Evolutionary conservation across 2,329 filamentous ascomycete genomes (phyloP).

Genomic region (Colletotrichum trifolii): DNA sequence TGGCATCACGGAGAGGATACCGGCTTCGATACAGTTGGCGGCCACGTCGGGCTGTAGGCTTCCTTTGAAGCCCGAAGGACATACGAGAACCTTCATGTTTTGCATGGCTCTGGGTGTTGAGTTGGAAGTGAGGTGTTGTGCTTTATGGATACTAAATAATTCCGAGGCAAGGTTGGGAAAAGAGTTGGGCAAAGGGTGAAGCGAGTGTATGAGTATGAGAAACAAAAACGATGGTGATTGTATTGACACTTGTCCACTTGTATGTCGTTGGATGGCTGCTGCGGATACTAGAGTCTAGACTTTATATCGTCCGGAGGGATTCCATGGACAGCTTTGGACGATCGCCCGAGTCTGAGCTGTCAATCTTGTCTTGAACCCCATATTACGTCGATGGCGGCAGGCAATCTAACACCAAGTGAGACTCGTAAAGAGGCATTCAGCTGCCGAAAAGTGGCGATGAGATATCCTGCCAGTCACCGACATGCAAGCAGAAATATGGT

Average conservation of each 20-base stretch:
- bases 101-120: neutral
- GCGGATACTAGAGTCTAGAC: neutral
- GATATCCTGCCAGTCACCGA: neutral
- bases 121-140: too few relatives aligned
- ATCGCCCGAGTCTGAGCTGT: neutral
- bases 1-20: slow-evolving; percentile 56
- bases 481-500: slow-evolving; percentile 15
- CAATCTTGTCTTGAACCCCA: neutral
- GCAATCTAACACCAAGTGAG: neutral
- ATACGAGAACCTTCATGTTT: slow-evolving; percentile 54
- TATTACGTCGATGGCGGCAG: neutral
- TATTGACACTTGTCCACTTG: neutral
- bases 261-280: neutral
- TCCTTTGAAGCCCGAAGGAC: slow-evolving; percentile 65
- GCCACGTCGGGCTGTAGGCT: slow-evolving; percentile 60
- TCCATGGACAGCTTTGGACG: neutral
- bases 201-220: slow-evolving; percentile 6
- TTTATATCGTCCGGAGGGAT: slow-evolving; percentile 9
- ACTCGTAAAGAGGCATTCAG: slow-evolving; percentile 10
- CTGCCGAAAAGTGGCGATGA: slow-evolving; percentile 25
- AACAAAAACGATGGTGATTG: neutral
- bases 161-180: neutral
- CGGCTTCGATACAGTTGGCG: slow-evolving; percentile 61
- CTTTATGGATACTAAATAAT: too few relatives aligned
- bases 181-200: slow-evolving; percentile 7